phyloP scores from a whole-genome alignment of 1,284 basidiomycete species.

The Melampsora americana region DNA sequence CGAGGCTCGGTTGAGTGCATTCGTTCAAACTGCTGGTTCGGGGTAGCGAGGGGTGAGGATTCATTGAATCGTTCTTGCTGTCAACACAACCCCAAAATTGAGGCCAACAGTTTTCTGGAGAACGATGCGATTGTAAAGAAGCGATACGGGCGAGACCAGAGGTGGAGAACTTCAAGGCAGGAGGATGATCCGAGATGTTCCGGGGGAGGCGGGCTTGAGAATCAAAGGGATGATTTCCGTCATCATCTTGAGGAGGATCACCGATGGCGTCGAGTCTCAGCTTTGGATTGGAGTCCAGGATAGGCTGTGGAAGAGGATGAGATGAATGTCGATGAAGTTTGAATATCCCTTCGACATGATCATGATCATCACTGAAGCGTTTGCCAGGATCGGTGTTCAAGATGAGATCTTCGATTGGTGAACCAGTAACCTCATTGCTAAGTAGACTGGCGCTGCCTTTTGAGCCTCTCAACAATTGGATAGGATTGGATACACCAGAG shows the following conservation, averaged over 20 bases:
- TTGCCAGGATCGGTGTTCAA: neutral
- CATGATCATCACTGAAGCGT: neutral
- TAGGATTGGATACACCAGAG: neutral
- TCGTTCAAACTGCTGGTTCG: too few relatives aligned
- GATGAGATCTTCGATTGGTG: neutral
- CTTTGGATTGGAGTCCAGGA: neutral
- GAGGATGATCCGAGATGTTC: slow-evolving; percentile 32
- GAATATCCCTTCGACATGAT: slow-evolving; percentile 4
- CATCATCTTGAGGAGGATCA: neutral
- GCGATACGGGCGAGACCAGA: slow-evolving; percentile 7
- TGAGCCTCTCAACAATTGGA: neutral
- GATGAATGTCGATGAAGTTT: neutral
- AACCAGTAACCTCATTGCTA: neutral
- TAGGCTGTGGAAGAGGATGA: neutral
- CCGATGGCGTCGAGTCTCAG: too few relatives aligned
- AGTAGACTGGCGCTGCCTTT: neutral
- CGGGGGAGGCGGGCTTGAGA: slow-evolving; percentile 25
- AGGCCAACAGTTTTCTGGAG: slow-evolving; percentile 14
- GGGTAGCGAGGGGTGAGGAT: too few relatives aligned
- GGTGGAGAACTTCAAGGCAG: slow-evolving; percentile 1
- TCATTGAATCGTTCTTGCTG: too few relatives aligned
- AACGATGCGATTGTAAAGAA: slow-evolving; percentile 13
- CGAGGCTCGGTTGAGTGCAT: too few relatives aligned
- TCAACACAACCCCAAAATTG: neutral
- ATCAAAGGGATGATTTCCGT: slow-evolving; percentile 13